These are phyloP conservation scores for Yamadazyma kanchanaburiensis DNA, from an alignment of 1,139 yeast species.

Conservation along the genomic window DNA sequence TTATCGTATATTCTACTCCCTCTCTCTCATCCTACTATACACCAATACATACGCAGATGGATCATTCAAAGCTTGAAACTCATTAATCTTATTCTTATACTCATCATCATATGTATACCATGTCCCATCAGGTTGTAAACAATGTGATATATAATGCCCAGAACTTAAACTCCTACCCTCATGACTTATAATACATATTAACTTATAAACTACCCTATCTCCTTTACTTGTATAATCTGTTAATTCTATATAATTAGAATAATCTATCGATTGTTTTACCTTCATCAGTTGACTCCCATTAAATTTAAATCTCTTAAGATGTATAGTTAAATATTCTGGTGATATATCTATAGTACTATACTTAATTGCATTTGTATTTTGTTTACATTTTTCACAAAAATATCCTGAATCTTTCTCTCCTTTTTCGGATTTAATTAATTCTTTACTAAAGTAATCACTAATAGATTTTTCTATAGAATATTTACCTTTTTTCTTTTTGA, in stretches of 20 bases:
- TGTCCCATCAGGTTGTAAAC: slow-evolving; percentile 84
- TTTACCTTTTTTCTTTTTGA: slow-evolving; percentile 36
- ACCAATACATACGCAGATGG: slow-evolving; percentile 88
- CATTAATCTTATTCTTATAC: slow-evolving; percentile 69
- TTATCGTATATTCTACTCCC: slow-evolving; percentile 1
- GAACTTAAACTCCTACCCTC: slow-evolving; percentile 90
- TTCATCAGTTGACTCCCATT: slow-evolving; percentile 74
- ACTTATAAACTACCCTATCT: slow-evolving; percentile 60
- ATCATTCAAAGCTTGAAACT: slow-evolving; percentile 71
- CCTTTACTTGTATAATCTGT: slow-evolving; percentile 53
- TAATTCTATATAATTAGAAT: slow-evolving; percentile 74
- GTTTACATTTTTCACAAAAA: slow-evolving; percentile 82
- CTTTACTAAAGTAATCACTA: slow-evolving; percentile 77
- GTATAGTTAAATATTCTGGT: slow-evolving; percentile 85
- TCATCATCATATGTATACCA: slow-evolving; percentile 98
- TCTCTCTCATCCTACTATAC: slow-evolving; percentile 66
- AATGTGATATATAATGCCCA: slow-evolving; percentile 91
- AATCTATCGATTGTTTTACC: slow-evolving; percentile 81
- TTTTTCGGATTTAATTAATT: slow-evolving; percentile 62
- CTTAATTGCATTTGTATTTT: slow-evolving; percentile 74
- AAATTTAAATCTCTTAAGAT: slow-evolving; percentile 86
- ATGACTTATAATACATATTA: slow-evolving; percentile 86
- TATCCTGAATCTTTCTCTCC: slow-evolving; percentile 62
- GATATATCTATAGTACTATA: slow-evolving; percentile 71
- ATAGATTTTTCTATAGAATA: slow-evolving; percentile 74